Conservation (phyloP, 164 flowering plant species). For the Vitis rotundifolia region DNA sequence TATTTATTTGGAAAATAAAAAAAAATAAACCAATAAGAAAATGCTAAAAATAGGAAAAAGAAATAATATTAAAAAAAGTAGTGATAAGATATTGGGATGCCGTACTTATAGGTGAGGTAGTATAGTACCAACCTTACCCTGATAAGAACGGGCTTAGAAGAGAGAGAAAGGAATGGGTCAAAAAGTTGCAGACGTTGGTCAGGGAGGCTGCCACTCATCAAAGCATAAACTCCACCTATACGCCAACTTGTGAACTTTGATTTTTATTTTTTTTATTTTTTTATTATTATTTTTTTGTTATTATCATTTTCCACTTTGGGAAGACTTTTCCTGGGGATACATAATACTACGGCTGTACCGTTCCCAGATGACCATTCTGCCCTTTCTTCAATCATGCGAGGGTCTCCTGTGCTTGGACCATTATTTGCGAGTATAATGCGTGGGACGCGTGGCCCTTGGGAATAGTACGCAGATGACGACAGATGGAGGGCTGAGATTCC, state of each 20-base stretch:
- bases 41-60: neutral
- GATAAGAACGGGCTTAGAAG: slow-evolving; percentile 37
- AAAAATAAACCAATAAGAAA: neutral
- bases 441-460: no score
- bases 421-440: no score
- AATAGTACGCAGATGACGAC: no score
- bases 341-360: no score
- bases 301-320: no score
- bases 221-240: neutral
- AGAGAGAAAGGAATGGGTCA: neutral
- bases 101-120: slow-evolving; percentile 43
- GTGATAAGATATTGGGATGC: slow-evolving; percentile 14
- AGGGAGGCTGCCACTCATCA: slow-evolving; percentile 5
- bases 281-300: no score
- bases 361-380: no score
- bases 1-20: neutral
- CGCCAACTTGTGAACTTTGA: neutral
- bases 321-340: no score
- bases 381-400: no score
- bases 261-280: no score
- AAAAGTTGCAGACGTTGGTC: neutral
- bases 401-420: no score
- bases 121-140: slow-evolving; percentile 40
- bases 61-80: neutral
- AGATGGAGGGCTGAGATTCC: no score